Base-by-base conservation (phyloP, 1,284 basidiomycete species). In the Moesziomyces sp. region DNA sequence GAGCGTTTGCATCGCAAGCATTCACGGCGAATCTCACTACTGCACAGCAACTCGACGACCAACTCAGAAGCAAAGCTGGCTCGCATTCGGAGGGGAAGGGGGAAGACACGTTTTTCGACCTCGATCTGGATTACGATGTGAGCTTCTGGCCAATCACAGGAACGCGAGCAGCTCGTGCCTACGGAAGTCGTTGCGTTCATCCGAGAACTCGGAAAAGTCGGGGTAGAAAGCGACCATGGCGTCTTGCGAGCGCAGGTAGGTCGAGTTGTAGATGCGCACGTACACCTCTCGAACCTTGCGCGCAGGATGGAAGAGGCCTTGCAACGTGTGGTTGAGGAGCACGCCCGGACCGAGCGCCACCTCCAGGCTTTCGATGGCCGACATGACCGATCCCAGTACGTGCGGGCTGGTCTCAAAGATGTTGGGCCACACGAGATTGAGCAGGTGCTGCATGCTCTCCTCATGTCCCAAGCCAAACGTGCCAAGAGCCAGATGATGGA, bases 391-490 rank as follows among this genome's bases (percentile, higher is more conserved):
- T 38, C 94, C 94, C 76, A 99, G 98, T 66, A 99, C 95, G 86
- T 99, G 97, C 3, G 97, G 97, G 33, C 91, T 93, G 0, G 95
- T 97, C 87, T 99, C 96, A 84, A 98, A 98, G 85, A 95, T 94
- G 84, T 99, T 99, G 4, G 97, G 97, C 95, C 96, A 99, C 24
- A 99, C 92, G 28, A 99, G 89, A 85, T 99, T 99, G 91, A 99
- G 93, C 61, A 99, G 86, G 83, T 99, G 97, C 58, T 94, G 89
- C 89, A 98, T 93, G 18, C 94, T 94, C 85, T 99, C 97, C 85
- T 99, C 97, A 81, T 94, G 95, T 0, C 97, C 97, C 16, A 98
- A 88, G 46, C 97, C 97, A 0, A 96, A 95, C 5, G 97, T 95
- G 49, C 97, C 97, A 35, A 99, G 89, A 2, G 97, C 94, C 47